phyloP scores from a whole-genome alignment of 192 early-diverging fungal genomes.

The Coemansia umbellata region DNA sequence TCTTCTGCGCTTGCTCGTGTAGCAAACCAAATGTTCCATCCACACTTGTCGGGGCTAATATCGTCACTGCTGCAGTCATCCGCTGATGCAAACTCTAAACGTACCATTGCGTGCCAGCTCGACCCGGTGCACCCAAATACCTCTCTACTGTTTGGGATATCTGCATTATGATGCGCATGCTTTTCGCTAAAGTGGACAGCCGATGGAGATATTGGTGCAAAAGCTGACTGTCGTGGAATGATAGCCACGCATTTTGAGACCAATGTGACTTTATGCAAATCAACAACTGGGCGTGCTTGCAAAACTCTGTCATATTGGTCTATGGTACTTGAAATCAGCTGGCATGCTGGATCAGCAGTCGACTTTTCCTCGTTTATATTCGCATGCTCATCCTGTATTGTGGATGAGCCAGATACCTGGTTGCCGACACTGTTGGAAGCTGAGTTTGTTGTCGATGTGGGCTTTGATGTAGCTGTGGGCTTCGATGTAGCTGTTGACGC shows the following conservation, averaged over 20 bases:
- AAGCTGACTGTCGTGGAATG: not conserved
- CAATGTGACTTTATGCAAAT: conserved; percentile 29
- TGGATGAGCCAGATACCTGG: conserved; percentile 3
- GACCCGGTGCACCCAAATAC: conserved; percentile 25
- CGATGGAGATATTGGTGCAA: not conserved
- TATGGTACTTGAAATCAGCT: conserved; percentile 15
- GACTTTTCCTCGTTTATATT: not conserved
- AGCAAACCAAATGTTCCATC: conserved; percentile 46
- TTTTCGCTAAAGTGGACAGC: not conserved
- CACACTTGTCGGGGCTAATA: not conserved
- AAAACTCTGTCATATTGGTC: conserved; percentile 36
- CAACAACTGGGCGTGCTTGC: conserved; percentile 22
- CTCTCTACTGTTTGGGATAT: not conserved
- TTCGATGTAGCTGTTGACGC: conserved; percentile 13
- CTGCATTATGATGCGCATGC: not conserved
- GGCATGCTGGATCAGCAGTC: not conserved
- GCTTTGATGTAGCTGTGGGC: conserved; percentile 11
- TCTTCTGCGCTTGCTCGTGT: conserved; percentile 36
- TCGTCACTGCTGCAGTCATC: not conserved
- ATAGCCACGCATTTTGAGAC: not conserved
- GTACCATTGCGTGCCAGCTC: conserved; percentile 43
- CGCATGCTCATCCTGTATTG: not conserved
- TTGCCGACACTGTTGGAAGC: conserved; percentile 3
- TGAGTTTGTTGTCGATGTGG: not conserved
- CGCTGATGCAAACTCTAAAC: conserved; percentile 31